These are phyloP conservation scores for Acanthochlamys bracteata DNA, from an alignment of 106 monocot species.

Conservation along the genomic window DNA sequence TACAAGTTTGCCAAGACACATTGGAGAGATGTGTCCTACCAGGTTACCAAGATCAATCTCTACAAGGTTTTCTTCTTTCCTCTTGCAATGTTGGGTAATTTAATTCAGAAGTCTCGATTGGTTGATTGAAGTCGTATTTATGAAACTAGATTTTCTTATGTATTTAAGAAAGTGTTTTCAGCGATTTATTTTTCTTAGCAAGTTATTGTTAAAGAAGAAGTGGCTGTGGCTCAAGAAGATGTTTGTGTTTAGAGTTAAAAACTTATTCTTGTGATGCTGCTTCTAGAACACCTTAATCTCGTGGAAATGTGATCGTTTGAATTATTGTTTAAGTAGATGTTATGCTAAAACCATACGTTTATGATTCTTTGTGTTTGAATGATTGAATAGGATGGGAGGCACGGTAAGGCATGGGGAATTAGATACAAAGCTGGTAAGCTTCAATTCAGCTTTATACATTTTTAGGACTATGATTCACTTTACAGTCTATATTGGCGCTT, in stretches of 20 bases:
- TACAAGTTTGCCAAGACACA: conserved; percentile 80
- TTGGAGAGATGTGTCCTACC: conserved; percentile 82
- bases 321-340: no score
- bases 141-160: neutral
- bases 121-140: neutral
- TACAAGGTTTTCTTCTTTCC: conserved; percentile 59
- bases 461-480: neutral
- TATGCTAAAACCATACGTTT: no score
- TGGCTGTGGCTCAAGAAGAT: no score
- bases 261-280: no score
- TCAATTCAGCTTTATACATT: neutral
- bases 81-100: no score
- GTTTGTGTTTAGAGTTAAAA: no score
- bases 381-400: conserved; percentile 66
- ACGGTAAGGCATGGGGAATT: conserved; percentile 94
- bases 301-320: no score
- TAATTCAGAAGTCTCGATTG: neutral
- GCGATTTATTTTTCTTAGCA: no score
- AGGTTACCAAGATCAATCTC: conserved; percentile 95
- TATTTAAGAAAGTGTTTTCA: no score
- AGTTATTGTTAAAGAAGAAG: no score
- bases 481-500: neutral
- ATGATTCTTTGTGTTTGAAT: no score
- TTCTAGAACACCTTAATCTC: no score
- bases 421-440: conserved; percentile 72